Percentiles rank a stretch among this genome's conserved stretches.
phyloP scores from a whole-genome alignment of 1,284 basidiomycete species.

The Chalciporus piperatoides region DNA sequence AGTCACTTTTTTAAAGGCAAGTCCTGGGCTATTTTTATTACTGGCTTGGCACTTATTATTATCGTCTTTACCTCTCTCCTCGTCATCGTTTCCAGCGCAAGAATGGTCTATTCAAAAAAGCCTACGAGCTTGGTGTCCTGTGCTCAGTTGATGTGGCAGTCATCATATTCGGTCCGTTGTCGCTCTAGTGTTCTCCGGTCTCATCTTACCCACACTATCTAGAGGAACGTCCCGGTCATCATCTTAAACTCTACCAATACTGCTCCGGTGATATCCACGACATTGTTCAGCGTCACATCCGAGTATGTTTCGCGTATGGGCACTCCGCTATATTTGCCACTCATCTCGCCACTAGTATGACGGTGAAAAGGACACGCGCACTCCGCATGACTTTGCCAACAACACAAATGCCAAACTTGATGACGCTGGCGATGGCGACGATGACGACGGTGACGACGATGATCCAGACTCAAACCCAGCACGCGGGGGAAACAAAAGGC shows the following conservation, averaged over 20 bases:
- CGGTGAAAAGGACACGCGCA: constrained; percentile 50
- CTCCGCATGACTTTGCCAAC: constrained; percentile 45
- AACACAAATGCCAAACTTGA: constrained; percentile 35
- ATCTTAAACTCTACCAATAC: constrained; percentile 62
- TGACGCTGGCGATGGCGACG: constrained; percentile 41
- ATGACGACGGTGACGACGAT: constrained; percentile 38
- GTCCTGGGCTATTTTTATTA: constrained; percentile 49
- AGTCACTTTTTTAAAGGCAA: constrained; percentile 87
- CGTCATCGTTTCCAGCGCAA: constrained; percentile 55
- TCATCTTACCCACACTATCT: constrained; percentile 1
- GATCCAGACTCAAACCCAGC: constrained; percentile 25
- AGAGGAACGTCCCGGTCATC: constrained; percentile 54
- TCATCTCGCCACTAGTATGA: constrained; percentile 38
- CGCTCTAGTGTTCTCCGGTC: background rate
- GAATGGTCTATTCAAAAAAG: constrained; percentile 88
- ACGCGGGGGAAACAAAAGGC: constrained; percentile 24
- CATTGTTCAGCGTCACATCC: constrained; percentile 48
- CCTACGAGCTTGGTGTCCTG: constrained; percentile 80
- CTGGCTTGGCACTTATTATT: constrained; percentile 45
- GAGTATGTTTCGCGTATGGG: constrained; percentile 32
- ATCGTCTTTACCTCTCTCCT: constrained; percentile 33
- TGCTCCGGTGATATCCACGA: constrained; percentile 52
- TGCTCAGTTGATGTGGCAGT: constrained; percentile 59
- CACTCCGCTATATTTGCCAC: background rate
- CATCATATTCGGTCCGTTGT: constrained; percentile 52